A percentile compares a stretch with the other conserved stretches of the same genome.
Evolutionary conservation across 2,329 filamentous ascomycete species (phyloP).

Genomic region (Aspergillus versicolor): DNA sequence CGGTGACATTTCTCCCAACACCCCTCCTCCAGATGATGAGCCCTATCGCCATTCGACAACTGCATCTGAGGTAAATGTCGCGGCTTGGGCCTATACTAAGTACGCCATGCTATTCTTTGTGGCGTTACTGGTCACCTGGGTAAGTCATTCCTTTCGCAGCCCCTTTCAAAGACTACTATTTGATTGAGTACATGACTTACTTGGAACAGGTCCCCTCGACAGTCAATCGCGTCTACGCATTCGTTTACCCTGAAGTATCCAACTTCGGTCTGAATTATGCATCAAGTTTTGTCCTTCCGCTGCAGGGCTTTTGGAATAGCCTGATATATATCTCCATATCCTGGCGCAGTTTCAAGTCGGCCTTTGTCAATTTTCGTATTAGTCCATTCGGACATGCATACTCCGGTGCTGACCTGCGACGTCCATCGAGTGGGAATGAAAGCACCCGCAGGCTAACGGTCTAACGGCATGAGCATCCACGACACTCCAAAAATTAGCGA

Average conservation of each 20-base stretch:
- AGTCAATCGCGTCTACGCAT: constrained; percentile 71
- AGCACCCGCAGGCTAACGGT: constrained; percentile 15
- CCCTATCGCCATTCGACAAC: background rate
- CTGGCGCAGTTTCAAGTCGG: constrained; percentile 58
- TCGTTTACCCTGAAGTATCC: constrained; percentile 56
- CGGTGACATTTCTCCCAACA: background rate
- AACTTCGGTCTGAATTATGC: constrained; percentile 65
- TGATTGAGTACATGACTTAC: background rate
- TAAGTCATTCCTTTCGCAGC: constrained; percentile 14
- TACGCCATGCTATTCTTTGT: constrained; percentile 42
- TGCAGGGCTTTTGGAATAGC: constrained; percentile 84
- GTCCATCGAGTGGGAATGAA: constrained; percentile 10
- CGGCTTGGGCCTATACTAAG: constrained; percentile 41
- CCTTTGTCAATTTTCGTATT: constrained; percentile 5
- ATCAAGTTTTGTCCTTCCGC: constrained; percentile 71
- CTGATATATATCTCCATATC: constrained; percentile 73
- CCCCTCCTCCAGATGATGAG: background rate
- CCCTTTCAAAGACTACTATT: background rate
- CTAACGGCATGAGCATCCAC: background rate
- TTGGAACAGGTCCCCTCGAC: constrained; percentile 62
- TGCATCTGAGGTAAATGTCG: constrained; percentile 32
- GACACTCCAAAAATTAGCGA: background rate
- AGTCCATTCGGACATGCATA: background rate
- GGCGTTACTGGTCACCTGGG: constrained; percentile 45
- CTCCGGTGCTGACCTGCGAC: constrained; percentile 1